A percentile compares a stretch with the other conserved stretches of the same genome.
phyloP scores from a whole-genome alignment of 176 grass and related monocot species.

The Cenchrus fungigraminus region DNA sequence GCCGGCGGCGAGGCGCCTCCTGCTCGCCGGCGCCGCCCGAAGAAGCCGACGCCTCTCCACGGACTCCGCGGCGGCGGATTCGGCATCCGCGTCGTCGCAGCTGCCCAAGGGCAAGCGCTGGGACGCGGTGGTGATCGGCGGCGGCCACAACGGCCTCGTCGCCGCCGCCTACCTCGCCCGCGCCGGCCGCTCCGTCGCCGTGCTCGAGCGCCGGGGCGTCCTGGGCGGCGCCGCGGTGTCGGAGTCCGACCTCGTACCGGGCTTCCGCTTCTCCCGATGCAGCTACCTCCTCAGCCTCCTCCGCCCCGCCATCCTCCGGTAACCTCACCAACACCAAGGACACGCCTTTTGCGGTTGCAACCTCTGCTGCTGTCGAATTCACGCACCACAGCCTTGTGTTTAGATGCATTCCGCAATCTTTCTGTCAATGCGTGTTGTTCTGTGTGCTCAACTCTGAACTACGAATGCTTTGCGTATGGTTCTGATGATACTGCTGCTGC shows the following conservation, averaged over 20 bases:
- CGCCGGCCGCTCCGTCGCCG: conserved; percentile 73
- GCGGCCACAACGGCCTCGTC: conserved; percentile 93
- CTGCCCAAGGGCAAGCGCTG: conserved; percentile 58
- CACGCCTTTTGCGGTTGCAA: not conserved
- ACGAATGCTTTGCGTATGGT: not conserved
- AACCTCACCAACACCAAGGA: not conserved
- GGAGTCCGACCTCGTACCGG: conserved; percentile 76
- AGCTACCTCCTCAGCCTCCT: conserved; percentile 95
- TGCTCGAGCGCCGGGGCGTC: conserved; percentile 72
- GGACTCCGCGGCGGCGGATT: not conserved
- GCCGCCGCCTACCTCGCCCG: conserved; percentile 93
- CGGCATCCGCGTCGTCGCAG: not conserved
- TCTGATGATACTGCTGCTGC: not conserved
- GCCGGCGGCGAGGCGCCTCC: conserved; percentile 46
- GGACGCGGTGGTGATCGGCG: conserved; percentile 89
- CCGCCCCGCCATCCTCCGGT: conserved; percentile 74
- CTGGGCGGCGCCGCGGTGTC: conserved; percentile 84
- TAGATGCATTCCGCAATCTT: conserved; percentile 21
- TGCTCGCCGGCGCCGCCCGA: conserved; percentile 14
- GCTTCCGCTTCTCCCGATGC: conserved; percentile 90
- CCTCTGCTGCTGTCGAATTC: conserved; percentile 6
- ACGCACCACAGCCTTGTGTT: not conserved
- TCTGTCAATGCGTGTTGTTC: conserved; percentile 6
- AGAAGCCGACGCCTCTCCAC: conserved; percentile 29
- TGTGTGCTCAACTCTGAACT: not conserved